Conservation (phyloP, 1,284 basidiomycete species). For the Boletellus deceptivus region DNA sequence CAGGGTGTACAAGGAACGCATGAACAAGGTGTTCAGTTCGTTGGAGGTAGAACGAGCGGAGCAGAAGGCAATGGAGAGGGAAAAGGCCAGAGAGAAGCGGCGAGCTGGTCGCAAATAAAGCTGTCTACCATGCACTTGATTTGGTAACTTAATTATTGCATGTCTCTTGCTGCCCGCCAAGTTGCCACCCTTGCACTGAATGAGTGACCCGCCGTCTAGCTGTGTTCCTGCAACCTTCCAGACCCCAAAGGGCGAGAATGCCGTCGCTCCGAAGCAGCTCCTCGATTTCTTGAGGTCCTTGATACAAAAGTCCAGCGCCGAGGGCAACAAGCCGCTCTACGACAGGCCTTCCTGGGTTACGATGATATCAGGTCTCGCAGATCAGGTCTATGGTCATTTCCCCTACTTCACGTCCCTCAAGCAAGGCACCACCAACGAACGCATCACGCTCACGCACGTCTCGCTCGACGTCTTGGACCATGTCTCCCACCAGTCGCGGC, state of each 20-base stretch:
- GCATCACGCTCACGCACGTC: conserved; percentile 51
- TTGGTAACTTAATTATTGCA: conserved; percentile 1
- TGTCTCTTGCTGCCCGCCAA: neutral
- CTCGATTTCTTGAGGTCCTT: conserved; percentile 45
- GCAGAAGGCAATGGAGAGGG: conserved; percentile 88
- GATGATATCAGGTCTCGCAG: conserved; percentile 50
- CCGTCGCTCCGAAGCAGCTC: conserved; percentile 43
- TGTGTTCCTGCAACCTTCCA: conserved; percentile 41
- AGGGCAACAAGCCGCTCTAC: conserved; percentile 26
- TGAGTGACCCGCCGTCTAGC: conserved; percentile 27
- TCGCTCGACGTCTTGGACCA: conserved; percentile 53
- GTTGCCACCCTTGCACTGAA: conserved; percentile 3
- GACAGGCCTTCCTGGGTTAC: conserved; percentile 38
- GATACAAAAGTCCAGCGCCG: conserved; percentile 36
- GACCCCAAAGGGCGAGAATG: conserved; percentile 34
- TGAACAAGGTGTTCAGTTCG: conserved; percentile 81
- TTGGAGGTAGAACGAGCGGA: conserved; percentile 92
- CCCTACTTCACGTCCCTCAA: conserved; percentile 41
- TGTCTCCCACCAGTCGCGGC: conserved; percentile 47
- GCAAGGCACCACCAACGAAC: conserved; percentile 58
- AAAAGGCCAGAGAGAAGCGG: conserved; percentile 75
- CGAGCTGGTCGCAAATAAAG: conserved; percentile 67
- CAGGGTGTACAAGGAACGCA: conserved; percentile 67
- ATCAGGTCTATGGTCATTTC: conserved; percentile 51
- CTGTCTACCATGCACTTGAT: conserved; percentile 11